Evolutionary conservation across 495 filamentous ascomycete genomes (phyloP).

Genomic region (Oidiodendron maius): DNA sequence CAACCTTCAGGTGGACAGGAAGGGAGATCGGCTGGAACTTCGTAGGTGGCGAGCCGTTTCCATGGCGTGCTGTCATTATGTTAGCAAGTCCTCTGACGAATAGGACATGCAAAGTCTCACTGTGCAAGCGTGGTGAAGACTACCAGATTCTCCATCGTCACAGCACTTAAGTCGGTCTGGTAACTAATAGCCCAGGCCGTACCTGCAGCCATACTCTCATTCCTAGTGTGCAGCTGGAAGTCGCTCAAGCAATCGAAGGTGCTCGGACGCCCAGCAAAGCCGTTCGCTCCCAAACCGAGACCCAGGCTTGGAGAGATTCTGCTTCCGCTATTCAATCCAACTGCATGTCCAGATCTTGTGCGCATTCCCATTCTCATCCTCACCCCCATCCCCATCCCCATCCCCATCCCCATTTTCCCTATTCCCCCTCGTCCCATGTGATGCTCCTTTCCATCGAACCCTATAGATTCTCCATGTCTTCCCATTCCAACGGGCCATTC

Average conservation of each 20-base stretch:
- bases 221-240: slow-evolving; percentile 40
- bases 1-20: slow-evolving; percentile 45
- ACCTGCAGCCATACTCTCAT: slow-evolving; percentile 36
- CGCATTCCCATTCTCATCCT: not conserved
- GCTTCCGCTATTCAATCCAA: not conserved
- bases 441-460: not conserved
- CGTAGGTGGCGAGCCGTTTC: slow-evolving; percentile 41
- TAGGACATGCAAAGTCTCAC: too few relatives aligned
- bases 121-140: slow-evolving; percentile 38
- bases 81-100: slow-evolving; percentile 5
- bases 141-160: slow-evolving; percentile 46
- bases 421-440: not conserved
- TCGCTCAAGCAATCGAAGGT: slow-evolving; percentile 25
- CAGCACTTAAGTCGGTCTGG: slow-evolving; percentile 34
- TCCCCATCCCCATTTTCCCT: not conserved
- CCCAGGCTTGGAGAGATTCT: slow-evolving; percentile 11
- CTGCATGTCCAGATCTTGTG: slow-evolving; percentile 14
- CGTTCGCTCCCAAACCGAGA: too few relatives aligned
- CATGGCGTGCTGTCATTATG: slow-evolving; percentile 37
- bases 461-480: not conserved
- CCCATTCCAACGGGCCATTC: not conserved
- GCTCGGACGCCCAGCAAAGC: too few relatives aligned
- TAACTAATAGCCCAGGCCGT: slow-evolving; percentile 52
- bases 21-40: slow-evolving; percentile 39
- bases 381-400: not conserved